These are phyloP conservation scores for Lavandula angustifolia DNA, from an alignment of 257 asterid species.

Conservation along the genomic window DNA sequence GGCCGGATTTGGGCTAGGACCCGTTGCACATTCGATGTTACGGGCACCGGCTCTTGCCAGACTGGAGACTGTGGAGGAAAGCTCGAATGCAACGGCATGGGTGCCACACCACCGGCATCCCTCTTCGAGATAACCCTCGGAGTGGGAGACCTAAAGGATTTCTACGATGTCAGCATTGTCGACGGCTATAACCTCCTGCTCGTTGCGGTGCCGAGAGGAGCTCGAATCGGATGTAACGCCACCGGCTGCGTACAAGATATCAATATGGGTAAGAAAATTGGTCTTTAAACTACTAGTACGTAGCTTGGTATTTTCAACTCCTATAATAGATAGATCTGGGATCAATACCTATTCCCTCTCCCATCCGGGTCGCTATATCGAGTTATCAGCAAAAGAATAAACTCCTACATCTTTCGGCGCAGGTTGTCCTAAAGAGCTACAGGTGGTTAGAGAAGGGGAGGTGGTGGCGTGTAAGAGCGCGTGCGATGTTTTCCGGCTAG, in stretches of 20 bases:
- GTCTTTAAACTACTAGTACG: too few relatives aligned
- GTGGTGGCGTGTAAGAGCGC: conserved; percentile 92
- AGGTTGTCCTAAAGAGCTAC: conserved; percentile 92
- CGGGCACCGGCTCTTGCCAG: conserved; percentile 67
- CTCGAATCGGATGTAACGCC: conserved; percentile 57
- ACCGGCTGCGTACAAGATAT: conserved; percentile 70
- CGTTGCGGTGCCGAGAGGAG: conserved; percentile 56
- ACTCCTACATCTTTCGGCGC: conserved; percentile 13
- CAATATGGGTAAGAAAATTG: conserved; percentile 54
- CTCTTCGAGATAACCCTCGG: conserved; percentile 86
- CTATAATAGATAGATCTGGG: too few relatives aligned
- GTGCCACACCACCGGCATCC: conserved; percentile 78
- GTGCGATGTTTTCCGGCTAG: conserved; percentile 71
- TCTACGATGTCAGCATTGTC: conserved; percentile 76
- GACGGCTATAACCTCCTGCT: conserved; percentile 81
- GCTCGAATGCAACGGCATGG: conserved; percentile 70
- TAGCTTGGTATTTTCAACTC: too few relatives aligned
- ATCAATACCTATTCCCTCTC: too few relatives aligned
- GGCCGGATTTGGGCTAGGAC: conserved; percentile 91
- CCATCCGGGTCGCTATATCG: too few relatives aligned
- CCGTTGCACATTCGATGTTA: conserved; percentile 65
- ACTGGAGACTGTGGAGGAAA: conserved; percentile 85
- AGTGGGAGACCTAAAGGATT: conserved; percentile 57
- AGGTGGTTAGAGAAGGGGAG: conserved; percentile 59
- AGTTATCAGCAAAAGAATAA: too few relatives aligned